Conservation (phyloP, 129 eudicot species). For the Helianthus annuus region HanXRQr2.0-SUNRISE NC_035445.2:95251053-95251552, state of each 20-base stretch:
- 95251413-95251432: conserved; percentile 30
- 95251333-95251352: conserved; percentile 94
- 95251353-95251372: conserved; percentile 64
- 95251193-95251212: conserved; percentile 55
- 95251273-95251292: conserved; percentile 87
- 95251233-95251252: conserved; percentile 92
- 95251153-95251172: conserved; percentile 26
- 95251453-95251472: conserved; percentile 23
- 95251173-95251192: conserved; percentile 48
- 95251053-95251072: conserved; percentile 61
- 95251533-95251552: conserved; percentile 14
- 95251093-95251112: conserved; percentile 81
- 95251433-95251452: conserved; percentile 14
- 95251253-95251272: conserved; percentile 98
- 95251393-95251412: conserved; percentile 33
- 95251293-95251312: conserved; percentile 94
- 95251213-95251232: conserved; percentile 83
- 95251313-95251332: conserved; percentile 87
- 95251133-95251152: not conserved
- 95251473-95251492: conserved; percentile 21
- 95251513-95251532: conserved; percentile 23
- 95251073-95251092: conserved; percentile 95
- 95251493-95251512: conserved; percentile 7
- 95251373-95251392: conserved; percentile 46
- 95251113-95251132: conserved; percentile 50